These are phyloP conservation scores for Erysimum cheiri DNA, from an alignment of 441 rosid genomes.

Conservation along the genomic window DNA sequence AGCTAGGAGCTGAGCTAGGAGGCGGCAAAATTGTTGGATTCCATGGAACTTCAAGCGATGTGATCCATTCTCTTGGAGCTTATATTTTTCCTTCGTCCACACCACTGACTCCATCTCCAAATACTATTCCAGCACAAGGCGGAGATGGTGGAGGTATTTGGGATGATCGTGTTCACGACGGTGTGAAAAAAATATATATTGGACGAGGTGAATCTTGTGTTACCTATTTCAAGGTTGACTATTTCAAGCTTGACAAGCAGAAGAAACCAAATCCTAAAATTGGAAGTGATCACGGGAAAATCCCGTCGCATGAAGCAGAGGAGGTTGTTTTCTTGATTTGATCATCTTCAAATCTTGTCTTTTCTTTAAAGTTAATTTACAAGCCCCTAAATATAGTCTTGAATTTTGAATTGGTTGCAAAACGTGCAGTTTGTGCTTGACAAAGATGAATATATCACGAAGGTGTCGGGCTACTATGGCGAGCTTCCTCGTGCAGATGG, in stretches of 20 bases:
- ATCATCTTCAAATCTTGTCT: neutral
- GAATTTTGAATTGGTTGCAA: slow-evolving; percentile 13
- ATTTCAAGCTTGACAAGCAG: neutral
- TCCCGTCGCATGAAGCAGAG: slow-evolving; percentile 34
- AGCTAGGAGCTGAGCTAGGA: slow-evolving; percentile 19
- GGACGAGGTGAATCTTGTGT: slow-evolving; percentile 44
- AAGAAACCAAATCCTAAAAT: slow-evolving; percentile 24
- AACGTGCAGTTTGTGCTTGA: slow-evolving; percentile 44
- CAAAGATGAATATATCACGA: slow-evolving; percentile 29
- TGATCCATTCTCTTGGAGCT: slow-evolving; percentile 36
- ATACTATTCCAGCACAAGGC: slow-evolving; percentile 35
- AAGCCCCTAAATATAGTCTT: neutral
- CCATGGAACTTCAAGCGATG: slow-evolving; percentile 40
- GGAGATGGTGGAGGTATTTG: slow-evolving; percentile 40
- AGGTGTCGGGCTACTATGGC: slow-evolving; percentile 34
- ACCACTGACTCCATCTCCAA: slow-evolving; percentile 31
- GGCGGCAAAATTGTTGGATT: slow-evolving; percentile 42
- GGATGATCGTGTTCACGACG: slow-evolving; percentile 39
- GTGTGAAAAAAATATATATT: slow-evolving; percentile 32
- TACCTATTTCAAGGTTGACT: slow-evolving; percentile 32
- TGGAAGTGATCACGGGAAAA: slow-evolving; percentile 39
- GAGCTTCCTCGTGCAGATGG: slow-evolving; percentile 21
- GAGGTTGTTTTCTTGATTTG: slow-evolving; percentile 32
- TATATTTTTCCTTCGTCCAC: slow-evolving; percentile 31
- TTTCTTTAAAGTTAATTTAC: neutral